These are phyloP conservation scores for Geotrichum macrosporum DNA, from an alignment of 1,139 yeast species.

Conservation along the genomic window DNA sequence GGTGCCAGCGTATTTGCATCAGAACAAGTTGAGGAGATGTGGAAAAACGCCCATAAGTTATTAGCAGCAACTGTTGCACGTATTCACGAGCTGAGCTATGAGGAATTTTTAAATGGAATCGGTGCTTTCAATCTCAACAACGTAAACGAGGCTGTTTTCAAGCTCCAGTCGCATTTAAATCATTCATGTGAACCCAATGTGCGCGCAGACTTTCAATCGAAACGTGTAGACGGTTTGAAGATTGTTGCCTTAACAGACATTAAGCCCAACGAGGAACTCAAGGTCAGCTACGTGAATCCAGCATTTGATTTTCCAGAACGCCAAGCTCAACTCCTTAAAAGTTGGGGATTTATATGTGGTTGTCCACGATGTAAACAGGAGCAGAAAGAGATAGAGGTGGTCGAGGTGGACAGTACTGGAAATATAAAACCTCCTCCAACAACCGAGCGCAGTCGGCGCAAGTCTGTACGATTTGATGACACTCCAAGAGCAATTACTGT, in stretches of 20 bases:
- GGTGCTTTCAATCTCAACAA: conserved; percentile 76
- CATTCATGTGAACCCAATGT: conserved; percentile 75
- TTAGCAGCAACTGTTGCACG: conserved; percentile 51
- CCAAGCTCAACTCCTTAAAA: conserved; percentile 59
- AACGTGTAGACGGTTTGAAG: conserved; percentile 11
- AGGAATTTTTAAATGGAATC: conserved; percentile 55
- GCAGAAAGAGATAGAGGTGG: conserved; percentile 31
- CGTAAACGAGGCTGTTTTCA: conserved; percentile 53
- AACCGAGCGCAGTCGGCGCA: conserved; percentile 20
- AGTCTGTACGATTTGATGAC: conserved; percentile 22
- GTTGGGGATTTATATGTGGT: conserved; percentile 74
- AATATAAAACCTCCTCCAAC: conserved; percentile 19
- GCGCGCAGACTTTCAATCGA: conserved; percentile 44
- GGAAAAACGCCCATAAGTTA: conserved; percentile 54
- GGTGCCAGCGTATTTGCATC: conserved; percentile 42
- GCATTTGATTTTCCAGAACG: conserved; percentile 58
- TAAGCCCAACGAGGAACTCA: conserved; percentile 60
- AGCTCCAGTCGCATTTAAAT: conserved; percentile 64
- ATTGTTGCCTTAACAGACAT: conserved; percentile 59
- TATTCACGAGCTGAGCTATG: conserved; percentile 43
- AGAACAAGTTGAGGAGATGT: conserved; percentile 57
- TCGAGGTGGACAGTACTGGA: conserved; percentile 18
- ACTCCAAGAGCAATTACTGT: neutral
- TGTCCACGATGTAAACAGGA: conserved; percentile 66
- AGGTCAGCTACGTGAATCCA: conserved; percentile 68